Evolutionary conservation across 345 rosid genomes (phyloP).

Genomic region (Populus nigra): DNA sequence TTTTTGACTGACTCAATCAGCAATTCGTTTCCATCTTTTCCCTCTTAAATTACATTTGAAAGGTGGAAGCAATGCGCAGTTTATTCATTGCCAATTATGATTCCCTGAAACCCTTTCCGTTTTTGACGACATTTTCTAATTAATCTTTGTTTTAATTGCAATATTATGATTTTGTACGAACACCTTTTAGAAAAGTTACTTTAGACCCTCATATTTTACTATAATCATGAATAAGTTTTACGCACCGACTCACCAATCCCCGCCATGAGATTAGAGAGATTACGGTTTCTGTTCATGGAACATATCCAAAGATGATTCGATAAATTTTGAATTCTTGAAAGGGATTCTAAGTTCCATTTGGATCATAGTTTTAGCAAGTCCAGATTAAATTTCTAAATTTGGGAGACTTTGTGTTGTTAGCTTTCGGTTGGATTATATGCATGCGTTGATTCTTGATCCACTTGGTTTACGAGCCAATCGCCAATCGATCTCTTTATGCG

Average conservation of each 20-base stretch:
- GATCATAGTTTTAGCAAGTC: not conserved
- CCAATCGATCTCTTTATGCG: not conserved
- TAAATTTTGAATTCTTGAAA: conserved; percentile 8
- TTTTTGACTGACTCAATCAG: conserved; percentile 18
- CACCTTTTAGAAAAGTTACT: not conserved
- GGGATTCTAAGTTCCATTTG: conserved; percentile 5
- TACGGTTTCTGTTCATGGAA: conserved; percentile 2
- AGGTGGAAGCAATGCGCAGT: not conserved
- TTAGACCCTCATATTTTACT: conserved; percentile 4
- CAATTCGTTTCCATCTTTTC: not conserved
- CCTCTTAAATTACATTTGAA: not conserved
- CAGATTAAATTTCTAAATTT: not conserved
- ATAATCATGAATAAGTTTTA: conserved; percentile 22
- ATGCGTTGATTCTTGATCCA: conserved; percentile 2
- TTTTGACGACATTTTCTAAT: conserved; percentile 18
- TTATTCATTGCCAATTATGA: conserved; percentile 19
- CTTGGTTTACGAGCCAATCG: not conserved
- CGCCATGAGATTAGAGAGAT: not conserved
- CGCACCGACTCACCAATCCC: conserved; percentile 42
- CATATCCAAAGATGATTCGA: conserved; percentile 31
- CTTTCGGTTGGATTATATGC: conserved; percentile 26
- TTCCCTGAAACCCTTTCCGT: conserved; percentile 26
- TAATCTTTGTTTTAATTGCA: not conserved
- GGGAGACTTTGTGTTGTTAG: not conserved
- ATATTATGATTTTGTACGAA: not conserved